Evolutionary conservation across 2,329 filamentous ascomycete species (phyloP), one percentile per base, ranked within the genome.

Genomic region (Ramularia endophylla): DNA sequence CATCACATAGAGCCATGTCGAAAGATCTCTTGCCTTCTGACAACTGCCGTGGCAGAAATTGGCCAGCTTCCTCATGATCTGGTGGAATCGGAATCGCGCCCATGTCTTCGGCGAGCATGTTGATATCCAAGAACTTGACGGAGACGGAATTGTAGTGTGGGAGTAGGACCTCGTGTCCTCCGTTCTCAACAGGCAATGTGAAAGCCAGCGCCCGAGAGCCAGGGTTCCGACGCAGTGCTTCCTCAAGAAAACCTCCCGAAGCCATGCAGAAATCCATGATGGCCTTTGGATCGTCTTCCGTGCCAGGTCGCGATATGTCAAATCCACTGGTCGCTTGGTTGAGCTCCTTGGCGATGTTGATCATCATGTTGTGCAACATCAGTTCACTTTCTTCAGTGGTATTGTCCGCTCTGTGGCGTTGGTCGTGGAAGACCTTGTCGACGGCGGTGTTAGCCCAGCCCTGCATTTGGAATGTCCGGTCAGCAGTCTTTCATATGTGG

Each of bases 211-310:
- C 35, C 7, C 13, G 5, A 13, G 20, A 19, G 8, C 2, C 11
- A 0, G 58, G 65, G 36, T 69, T 71, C 8, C 50, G 44, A 3
- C 53, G 27, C 18, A 75, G 46, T 0, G 65, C 65, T 7, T 55
- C 58, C 0, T 50, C 45, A 2, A 71, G 56, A 47, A 75, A 80
- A 1, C 70, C 75, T 4, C 75, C 75, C 0, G 75, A 75, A 0
- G 75, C 75, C 62, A 73, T 70, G 54, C 75, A 77, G 46, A 77
- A 63, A 47, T 80, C 75, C 1, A 80, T 66, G 15, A 78, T 62
- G 8, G 32, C 8, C 7, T 17, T n/a, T 3, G 18, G 35, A 13
- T 20, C 11, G 9, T 18, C 27, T n/a, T 8, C 25, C n/a, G n/a
- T 16, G 6, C 15, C 12, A 6, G 7, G 15, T 8, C 37, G 13